Evolutionary conservation across 2,329 filamentous ascomycete species (phyloP), one percentile per base, ranked within the genome.

Genomic region (Penicillium sp.): DNA sequence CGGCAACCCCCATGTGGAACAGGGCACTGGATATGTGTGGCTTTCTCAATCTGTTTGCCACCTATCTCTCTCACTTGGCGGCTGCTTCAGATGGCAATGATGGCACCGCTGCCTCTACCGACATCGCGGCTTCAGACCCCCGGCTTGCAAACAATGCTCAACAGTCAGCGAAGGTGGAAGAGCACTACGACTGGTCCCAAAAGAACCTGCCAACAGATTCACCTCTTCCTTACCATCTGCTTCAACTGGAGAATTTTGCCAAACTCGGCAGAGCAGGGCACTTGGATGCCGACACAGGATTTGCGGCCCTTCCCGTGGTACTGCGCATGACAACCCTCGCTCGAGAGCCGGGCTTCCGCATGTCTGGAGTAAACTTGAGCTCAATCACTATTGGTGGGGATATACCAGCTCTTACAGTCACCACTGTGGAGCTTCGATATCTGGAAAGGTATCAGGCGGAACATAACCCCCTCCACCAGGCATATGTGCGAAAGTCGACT

Each of bases 1-100:
- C 47, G 3, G 38, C 47, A 3, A 50, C 47, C 1, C 47, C 38
- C 9, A 50, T 50, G 24, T 43, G 39, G 47, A 50, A 50, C 39
- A 50, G 43, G 47, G 24, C 39, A 13, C 47, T 50, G 3, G 38
- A 43, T 24, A 34, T 50, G 38, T 50, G 38, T 24, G 38, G 38
- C 39, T 50, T 34, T 24, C 39, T 50, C 34, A 24, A 24, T 24
- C 24, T 24, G 31, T 32, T 32, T 32, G 31, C 31, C 31, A 32
- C 3, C 31, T 8, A 32, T 32, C 31, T 32, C 31, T 32, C 31
- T 32, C 31, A 4, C 31, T 32, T 32, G 31, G 10, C 31, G 31
- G 31, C 31, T 32, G 31, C 31, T 32, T 32, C 31, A 32, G 31
- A 32, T 32, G 31, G 11, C 31, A 32, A 32, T 32, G 31, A 32